These are phyloP conservation scores for Sporothrix inflata DNA, from an alignment of 2,329 filamentous ascomycete genomes.

Conservation along the genomic window DNA sequence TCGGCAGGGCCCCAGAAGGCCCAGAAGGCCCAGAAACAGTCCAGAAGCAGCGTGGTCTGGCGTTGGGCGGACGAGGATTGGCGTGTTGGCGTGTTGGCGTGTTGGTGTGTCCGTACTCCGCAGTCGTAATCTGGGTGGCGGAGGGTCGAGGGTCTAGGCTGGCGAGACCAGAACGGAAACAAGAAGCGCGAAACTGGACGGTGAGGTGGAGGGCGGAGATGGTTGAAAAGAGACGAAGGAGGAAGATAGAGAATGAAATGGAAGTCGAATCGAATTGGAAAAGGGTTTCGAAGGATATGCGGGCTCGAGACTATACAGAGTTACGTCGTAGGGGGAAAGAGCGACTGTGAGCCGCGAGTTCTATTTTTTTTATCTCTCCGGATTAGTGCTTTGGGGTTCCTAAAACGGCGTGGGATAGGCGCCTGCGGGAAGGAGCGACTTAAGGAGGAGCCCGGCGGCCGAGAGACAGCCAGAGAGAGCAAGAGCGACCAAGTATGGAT, in stretches of 20 bases:
- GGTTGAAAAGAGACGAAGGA: neutral
- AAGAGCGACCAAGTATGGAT: neutral
- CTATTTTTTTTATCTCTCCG: no score
- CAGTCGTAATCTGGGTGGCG: neutral
- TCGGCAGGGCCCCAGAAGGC: neutral
- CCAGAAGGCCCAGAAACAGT: no score
- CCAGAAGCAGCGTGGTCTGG: conserved; percentile 1
- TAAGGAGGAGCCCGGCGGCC: neutral
- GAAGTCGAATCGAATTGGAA: neutral
- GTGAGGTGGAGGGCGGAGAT: neutral
- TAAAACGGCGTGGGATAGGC: neutral
- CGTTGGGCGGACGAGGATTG: neutral
- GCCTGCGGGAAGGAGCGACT: conserved; percentile 9
- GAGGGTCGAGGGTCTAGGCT: conserved; percentile 1
- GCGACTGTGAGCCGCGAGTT: neutral
- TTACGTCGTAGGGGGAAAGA: conserved; percentile 10
- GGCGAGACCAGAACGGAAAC: conserved; percentile 11
- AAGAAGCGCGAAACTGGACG: conserved; percentile 7
- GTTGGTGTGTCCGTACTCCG: neutral
- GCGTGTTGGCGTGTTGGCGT: neutral
- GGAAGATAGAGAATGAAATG: neutral
- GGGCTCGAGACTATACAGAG: neutral
- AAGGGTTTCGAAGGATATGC: neutral
- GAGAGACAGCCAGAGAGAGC: neutral
- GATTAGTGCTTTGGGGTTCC: neutral